Conservation (phyloP, 352 stramenopile genomes). For the Pythium pectinolyticum region DNA sequence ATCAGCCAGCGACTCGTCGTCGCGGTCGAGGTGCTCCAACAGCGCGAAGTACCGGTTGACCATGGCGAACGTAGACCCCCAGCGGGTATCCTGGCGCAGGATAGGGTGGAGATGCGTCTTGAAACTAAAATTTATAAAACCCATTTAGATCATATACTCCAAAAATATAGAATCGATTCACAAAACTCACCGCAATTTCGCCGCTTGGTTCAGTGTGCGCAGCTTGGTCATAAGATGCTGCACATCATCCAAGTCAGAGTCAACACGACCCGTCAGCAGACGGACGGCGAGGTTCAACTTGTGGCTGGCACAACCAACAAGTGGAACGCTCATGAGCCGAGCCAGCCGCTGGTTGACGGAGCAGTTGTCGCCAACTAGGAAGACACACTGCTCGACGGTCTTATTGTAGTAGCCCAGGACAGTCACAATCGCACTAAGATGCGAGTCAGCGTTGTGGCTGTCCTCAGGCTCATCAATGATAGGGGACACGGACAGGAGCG, state of each 20-base stretch:
- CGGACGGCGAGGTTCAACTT: not conserved
- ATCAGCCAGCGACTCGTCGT: conserved; percentile 11
- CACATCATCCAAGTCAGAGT: not conserved
- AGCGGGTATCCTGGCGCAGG: conserved; percentile 17
- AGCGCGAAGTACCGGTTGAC: conserved; percentile 10
- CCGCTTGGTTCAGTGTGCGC: conserved; percentile 4
- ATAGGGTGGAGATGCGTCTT: conserved; percentile 8
- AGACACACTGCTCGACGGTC: not conserved
- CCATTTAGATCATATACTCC: not conserved
- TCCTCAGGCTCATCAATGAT: conserved; percentile 4
- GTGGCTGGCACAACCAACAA: conserved; percentile 15
- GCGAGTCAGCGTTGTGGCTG: conserved; percentile 6
- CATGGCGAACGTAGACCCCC: conserved; percentile 14
- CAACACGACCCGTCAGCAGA: not conserved
- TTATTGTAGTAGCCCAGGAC: not conserved
- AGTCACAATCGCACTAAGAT: conserved; percentile 4
- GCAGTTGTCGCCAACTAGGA: conserved; percentile 14
- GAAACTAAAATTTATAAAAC: conserved; percentile 13
- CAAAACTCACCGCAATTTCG: not conserved
- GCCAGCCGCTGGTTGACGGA: not conserved
- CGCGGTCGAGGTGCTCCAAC: not conserved
- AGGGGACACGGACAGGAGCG: conserved; percentile 13
- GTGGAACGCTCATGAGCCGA: not conserved
- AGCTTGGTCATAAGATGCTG: conserved; percentile 6
- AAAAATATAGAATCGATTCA: not conserved